phyloP scores from a whole-genome alignment of 2,329 filamentous ascomycete genomes.

The Penicillium griseofulvum region DNA sequence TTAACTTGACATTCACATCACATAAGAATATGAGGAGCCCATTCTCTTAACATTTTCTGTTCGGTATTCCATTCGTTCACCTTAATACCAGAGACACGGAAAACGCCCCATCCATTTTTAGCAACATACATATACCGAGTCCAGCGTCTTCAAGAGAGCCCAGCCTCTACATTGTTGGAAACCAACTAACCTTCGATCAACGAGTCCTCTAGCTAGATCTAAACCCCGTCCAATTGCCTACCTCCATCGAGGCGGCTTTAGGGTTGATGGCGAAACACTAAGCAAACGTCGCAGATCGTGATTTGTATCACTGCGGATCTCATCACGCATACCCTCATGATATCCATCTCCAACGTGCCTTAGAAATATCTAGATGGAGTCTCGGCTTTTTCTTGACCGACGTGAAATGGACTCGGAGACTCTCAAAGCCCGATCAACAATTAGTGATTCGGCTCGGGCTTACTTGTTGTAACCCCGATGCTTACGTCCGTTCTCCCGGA shows the following conservation, averaged over 20 bases:
- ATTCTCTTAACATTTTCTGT: not conserved
- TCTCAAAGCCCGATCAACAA: not conserved
- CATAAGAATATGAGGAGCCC: not conserved
- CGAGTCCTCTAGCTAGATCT: not conserved
- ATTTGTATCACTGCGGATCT: no score
- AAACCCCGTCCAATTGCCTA: not conserved
- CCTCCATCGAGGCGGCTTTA: not conserved
- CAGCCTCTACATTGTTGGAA: not conserved
- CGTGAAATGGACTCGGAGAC: not conserved
- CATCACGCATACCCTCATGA: no score
- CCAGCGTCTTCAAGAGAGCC: not conserved
- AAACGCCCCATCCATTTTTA: not conserved
- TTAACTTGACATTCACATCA: not conserved
- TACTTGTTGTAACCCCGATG: not conserved
- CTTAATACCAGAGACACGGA: not conserved
- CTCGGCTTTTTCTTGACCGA: no score
- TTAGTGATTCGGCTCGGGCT: not conserved
- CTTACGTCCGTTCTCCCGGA: not conserved
- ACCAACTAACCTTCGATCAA: not conserved
- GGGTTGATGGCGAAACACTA: not conserved
- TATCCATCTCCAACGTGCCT: no score
- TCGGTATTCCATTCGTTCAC: not conserved
- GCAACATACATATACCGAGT: not conserved
- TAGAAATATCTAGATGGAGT: not conserved
- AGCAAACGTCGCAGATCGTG: not conserved